Evolutionary conservation across 2,329 filamentous ascomycete species (phyloP), one percentile per base, ranked within the genome.

Genomic region (Pseudogymnoascus sp.): DNA sequence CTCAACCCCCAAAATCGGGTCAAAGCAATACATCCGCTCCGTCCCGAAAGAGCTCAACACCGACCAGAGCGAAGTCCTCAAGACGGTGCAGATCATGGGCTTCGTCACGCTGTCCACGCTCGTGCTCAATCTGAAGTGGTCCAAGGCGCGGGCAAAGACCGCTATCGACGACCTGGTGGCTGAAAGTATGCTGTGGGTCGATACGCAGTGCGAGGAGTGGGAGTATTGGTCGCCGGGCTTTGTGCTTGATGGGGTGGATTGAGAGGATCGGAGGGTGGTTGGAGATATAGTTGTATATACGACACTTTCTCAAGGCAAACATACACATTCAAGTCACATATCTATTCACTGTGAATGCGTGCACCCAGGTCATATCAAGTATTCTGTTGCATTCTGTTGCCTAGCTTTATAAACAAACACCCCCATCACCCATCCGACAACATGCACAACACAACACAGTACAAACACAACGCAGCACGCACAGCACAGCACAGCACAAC

Each of bases 31-130:
- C 75, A 93, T 99, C 60, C 85, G 94, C 28, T 96, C 91, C 3
- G 87, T 99, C 39, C 94, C 94, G 1, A 94, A 95, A 73, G 94
- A 99, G 75, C 81, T 99, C 64, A 97, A 96, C 72, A 92, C 85
- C 12, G 94, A 99, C 72, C 94, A 99, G 77, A 90, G 89, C 58
- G 90, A 88, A 2, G 93, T 96, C 11, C 82, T 99, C 6, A 94
- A 97, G 77, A 92, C 89, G 1, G 90, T 91, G 6, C 91, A 97
- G 74, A 80, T 97, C 8, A 78, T 97, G 8, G 93, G 94, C 1
- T 96, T 91, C 70, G 89, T 97, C 59, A 96, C 88, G 62, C 84
- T 96, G 14, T 89, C 88, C 1, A 95, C 97, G 89, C 76, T 99
- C 60, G 87, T 89, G 75, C 76, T 88, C 58, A 99, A 99, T 72